phyloP scores from a whole-genome alignment of 225 moss, liverwort and hornwort genomes.

The Physcomitrellopsis africana region DNA sequence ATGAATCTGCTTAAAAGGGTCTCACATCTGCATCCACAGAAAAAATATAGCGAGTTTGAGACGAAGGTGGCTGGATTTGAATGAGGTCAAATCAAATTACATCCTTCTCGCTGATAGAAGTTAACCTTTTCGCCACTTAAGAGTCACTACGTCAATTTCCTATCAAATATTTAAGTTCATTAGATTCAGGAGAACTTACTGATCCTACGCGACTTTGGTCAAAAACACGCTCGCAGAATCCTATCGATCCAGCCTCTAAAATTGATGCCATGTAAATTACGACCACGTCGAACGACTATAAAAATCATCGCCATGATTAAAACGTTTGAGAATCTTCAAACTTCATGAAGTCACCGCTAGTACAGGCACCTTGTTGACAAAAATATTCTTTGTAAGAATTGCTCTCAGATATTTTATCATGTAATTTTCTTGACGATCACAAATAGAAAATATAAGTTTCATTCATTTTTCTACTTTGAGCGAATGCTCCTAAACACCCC shows the following conservation, averaged over 20 bases:
- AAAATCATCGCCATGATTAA: background rate
- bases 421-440: too few species aligned
- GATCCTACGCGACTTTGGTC: conserved; percentile 70
- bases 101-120: background rate
- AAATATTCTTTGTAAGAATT: background rate
- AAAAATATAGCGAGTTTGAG: conserved; percentile 2
- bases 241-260: conserved; percentile 75
- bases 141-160: background rate
- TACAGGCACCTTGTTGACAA: background rate
- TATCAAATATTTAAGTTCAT: background rate
- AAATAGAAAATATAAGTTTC: too few species aligned
- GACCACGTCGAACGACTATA: conserved; percentile 7
- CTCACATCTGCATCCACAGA: conserved; percentile 63
- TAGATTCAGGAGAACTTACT: conserved; percentile 44
- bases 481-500: too few species aligned
- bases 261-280: conserved; percentile 55
- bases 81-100: background rate
- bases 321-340: too few species aligned
- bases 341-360: too few species aligned
- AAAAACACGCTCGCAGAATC: conserved; percentile 66
- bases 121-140: background rate
- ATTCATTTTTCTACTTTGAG: too few species aligned
- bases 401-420: background rate
- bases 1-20: conserved; percentile 75
- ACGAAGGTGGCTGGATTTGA: background rate